A percentile compares a stretch with the other conserved stretches of the same genome.
Conservation (phyloP, 2,329 filamentous ascomycete species). For the Thermothelomyces thermophilus region DNA sequence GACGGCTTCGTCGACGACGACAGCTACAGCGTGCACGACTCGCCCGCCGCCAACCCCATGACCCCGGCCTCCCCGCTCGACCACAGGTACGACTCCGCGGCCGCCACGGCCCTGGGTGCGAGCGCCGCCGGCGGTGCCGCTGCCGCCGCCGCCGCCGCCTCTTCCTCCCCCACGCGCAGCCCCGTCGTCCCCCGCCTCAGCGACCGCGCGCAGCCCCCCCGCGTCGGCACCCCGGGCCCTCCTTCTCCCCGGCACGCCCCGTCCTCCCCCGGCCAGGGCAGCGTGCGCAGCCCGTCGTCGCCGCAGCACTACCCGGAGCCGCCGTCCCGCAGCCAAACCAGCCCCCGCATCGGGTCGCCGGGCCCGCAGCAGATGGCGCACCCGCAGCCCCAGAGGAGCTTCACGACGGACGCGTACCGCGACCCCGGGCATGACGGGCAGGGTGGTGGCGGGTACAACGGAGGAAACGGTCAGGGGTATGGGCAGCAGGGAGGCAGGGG, state of each 20-base stretch:
- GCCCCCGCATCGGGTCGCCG: conserved; percentile 27
- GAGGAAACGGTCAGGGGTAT: background rate
- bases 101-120: conserved; percentile 15
- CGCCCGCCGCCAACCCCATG: conserved; percentile 15
- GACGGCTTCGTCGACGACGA: conserved; percentile 26
- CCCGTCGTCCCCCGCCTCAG: conserved; percentile 27
- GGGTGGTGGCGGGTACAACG: background rate
- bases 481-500: background rate
- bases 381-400: conserved; percentile 25
- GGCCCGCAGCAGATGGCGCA: conserved; percentile 24
- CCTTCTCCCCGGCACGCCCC: background rate
- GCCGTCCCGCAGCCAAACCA: conserved; percentile 27
- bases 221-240: conserved; percentile 18
- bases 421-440: background rate
- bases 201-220: conserved; percentile 21
- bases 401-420: conserved; percentile 20
- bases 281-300: conserved; percentile 13
- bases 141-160: conserved; percentile 16
- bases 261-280: background rate
- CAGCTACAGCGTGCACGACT: conserved; percentile 30
- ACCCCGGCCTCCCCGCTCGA: conserved; percentile 24
- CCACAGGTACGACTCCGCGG: conserved; percentile 27
- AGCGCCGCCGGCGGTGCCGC: conserved; percentile 20
- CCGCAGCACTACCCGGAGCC: conserved; percentile 16
- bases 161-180: conserved; percentile 23